Conservation (phyloP, 2,329 filamentous ascomycete genomes). For the Thelonectria blattea region DNA sequence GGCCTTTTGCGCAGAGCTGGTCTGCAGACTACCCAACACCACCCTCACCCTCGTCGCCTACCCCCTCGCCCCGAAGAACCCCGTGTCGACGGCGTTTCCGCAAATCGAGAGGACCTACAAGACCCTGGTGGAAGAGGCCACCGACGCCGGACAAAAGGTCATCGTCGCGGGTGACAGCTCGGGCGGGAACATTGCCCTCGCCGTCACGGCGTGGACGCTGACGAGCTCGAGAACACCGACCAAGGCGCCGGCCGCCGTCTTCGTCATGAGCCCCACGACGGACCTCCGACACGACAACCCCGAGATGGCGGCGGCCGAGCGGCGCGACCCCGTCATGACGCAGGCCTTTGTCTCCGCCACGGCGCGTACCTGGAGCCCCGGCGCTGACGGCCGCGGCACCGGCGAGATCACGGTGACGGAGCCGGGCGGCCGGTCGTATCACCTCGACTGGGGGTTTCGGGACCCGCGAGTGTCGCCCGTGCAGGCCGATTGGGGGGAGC, state of each 20-base stretch:
- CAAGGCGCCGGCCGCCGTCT: slow-evolving; percentile 44
- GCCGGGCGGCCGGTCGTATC: rapidly evolving
- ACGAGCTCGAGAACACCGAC: slow-evolving; percentile 30
- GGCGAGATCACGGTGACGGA: neutral
- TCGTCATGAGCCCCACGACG: slow-evolving; percentile 54
- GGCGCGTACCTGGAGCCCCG: slow-evolving; percentile 35
- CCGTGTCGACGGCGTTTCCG: slow-evolving; percentile 56
- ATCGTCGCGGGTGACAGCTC: slow-evolving; percentile 61
- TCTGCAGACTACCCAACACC: slow-evolving; percentile 46
- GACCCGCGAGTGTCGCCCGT: slow-evolving; percentile 57
- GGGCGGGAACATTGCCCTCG: slow-evolving; percentile 59
- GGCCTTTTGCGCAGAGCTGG: slow-evolving; percentile 55
- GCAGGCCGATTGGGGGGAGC: slow-evolving; percentile 47
- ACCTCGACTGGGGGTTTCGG: slow-evolving; percentile 30
- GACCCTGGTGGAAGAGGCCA: slow-evolving; percentile 47
- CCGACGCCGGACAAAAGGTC: slow-evolving; percentile 46
- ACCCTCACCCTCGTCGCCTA: slow-evolving; percentile 56
- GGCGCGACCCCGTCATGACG: slow-evolving; percentile 36
- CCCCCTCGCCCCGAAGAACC: slow-evolving; percentile 59
- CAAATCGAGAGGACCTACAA: slow-evolving; percentile 53
- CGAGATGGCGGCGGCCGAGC: slow-evolving; percentile 25
- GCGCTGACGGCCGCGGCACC: neutral
- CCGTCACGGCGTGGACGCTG: slow-evolving; percentile 42
- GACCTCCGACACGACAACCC: slow-evolving; percentile 36
- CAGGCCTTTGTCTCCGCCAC: slow-evolving; percentile 29